Base-by-base conservation (phyloP, 2,329 filamentous ascomycete genomes). In the Sphaceloma murrayae region DNA sequence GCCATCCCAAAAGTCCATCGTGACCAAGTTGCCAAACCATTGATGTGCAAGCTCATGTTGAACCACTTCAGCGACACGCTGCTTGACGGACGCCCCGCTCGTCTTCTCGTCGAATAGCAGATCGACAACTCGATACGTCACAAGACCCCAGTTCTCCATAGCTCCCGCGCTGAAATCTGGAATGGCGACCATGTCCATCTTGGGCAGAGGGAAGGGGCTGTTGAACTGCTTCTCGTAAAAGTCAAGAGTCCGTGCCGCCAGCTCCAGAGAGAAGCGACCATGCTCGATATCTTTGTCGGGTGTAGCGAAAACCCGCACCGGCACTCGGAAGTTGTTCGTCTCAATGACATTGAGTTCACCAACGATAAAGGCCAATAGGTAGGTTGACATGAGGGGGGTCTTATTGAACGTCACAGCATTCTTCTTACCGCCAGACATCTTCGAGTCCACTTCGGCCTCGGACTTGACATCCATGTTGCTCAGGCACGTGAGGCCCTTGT, bases 131-230 rank as follows among this genome's bases (percentile, higher is more conserved):
- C 89, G 82, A 68, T 95, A 96, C 5, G 89, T 96, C 54, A 96
- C 79, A 43, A 96, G 70, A 59, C 89, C 89, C 89, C 89, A 96
- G 64, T 96, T 96, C 72, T 96, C 88, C 88, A 96, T 95, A 48
- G 88, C 89, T 50, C 89, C 89, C 38, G 87, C 86, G 40, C 86
- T 86, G 61, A 96, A 96, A 61, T 96, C 89, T 11, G 89, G 89
- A 58, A 96, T 88, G 33, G 89, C 88, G 54, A 94, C 80, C 82
- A 94, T 91, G 64, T 94, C 86, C 84, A 94, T 91, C 74, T 94
- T 94, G 43, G 86, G 86, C 31, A 94, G 69, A 5, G 86, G 86
- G 59, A 91, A 95, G 22, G 82, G 70, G 61, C 79, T 88, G 53
- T 84, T 84, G 54, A 96, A 96, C 2, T 86, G 84, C 67, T 94